Evolutionary conservation across 2,329 filamentous ascomycete species (phyloP), one percentile per base, ranked within the genome.

Genomic region (Rasamsonia emersonii): DNA sequence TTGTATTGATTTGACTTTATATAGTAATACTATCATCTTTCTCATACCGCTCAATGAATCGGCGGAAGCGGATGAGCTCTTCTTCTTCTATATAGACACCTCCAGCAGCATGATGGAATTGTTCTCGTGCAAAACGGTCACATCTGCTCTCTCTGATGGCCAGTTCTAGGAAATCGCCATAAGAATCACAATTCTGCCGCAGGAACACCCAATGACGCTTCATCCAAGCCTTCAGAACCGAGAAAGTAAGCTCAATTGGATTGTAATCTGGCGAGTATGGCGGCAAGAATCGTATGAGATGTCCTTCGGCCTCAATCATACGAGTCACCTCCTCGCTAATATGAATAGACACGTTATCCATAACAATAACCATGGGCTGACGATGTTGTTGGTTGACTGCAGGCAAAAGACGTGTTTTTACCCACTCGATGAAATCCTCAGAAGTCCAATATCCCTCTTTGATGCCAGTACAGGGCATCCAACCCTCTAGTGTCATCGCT

Each of bases 91-190:
- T 28, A 19, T 33, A 33, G 10, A 26, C 31, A 11, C 31, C 17
- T 13, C 19, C 28, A 13, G n/a, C 31, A 28, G 17, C 25, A 18
- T 33, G 31, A 5, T 19, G 23, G 18, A 33, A 33, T 9, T 33
- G 23, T 20, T 26, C 13, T 11, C 18, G 9, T 8, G 31, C 31
- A 14, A 33, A 33, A 11, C 24, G 23, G 19, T 33, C 23, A 20
- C 31, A 33, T 10, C 31, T 4, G 20, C 31, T 33, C 14, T 16
- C n/a, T 29, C 20, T 4, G n/a, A 33, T 28, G 9, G 24, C 23
- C 9, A 33, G 17, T 18, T 19, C 21, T 14, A 31, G 23, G 17
- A 19, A 31, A 9, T 31, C 18, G 15, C 29, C 18, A 31, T n/a
- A 21, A 7, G 29, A 5, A 5, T 23, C 16, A 10, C 8, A 23